phyloP scores from a whole-genome alignment of 1,139 yeast genomes.

The Suhomyces yuchorum region DNA sequence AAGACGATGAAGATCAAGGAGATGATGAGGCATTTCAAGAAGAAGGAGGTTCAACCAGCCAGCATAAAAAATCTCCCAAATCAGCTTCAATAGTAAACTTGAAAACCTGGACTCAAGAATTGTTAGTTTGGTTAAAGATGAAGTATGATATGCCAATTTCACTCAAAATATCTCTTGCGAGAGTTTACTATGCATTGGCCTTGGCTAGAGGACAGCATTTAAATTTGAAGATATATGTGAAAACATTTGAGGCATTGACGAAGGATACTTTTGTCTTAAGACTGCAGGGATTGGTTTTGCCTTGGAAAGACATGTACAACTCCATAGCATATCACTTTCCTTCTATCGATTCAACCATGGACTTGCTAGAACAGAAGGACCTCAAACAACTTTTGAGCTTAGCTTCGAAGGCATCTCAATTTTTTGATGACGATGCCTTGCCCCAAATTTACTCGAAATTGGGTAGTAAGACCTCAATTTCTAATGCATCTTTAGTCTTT shows the following conservation, averaged over 20 bases:
- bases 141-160: constrained; percentile 79
- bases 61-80: constrained; percentile 62
- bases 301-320: constrained; percentile 53
- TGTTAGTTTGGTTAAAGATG: constrained; percentile 76
- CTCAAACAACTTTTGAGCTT: constrained; percentile 45
- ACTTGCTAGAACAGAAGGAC: constrained; percentile 44
- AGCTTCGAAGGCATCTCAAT: constrained; percentile 50
- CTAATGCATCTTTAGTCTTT: constrained; percentile 60
- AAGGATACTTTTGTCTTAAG: constrained; percentile 46
- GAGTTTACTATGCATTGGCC: constrained; percentile 72
- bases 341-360: constrained; percentile 32
- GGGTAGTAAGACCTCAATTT: constrained; percentile 54
- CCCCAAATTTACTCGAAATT: constrained; percentile 41
- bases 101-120: constrained; percentile 87
- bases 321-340: constrained; percentile 41
- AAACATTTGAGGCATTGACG: constrained; percentile 60
- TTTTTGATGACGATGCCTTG: constrained; percentile 42
- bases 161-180: constrained; percentile 62
- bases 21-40: constrained; percentile 44
- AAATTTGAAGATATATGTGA: constrained; percentile 63
- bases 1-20: constrained; percentile 33
- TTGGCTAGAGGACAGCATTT: constrained; percentile 75
- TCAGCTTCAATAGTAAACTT: constrained; percentile 77
- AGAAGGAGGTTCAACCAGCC: constrained; percentile 39
- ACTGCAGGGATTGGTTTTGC: constrained; percentile 43